Evolutionary conservation across 2,329 filamentous ascomycete species (phyloP).

Genomic region (Helotiales sp.): DNA sequence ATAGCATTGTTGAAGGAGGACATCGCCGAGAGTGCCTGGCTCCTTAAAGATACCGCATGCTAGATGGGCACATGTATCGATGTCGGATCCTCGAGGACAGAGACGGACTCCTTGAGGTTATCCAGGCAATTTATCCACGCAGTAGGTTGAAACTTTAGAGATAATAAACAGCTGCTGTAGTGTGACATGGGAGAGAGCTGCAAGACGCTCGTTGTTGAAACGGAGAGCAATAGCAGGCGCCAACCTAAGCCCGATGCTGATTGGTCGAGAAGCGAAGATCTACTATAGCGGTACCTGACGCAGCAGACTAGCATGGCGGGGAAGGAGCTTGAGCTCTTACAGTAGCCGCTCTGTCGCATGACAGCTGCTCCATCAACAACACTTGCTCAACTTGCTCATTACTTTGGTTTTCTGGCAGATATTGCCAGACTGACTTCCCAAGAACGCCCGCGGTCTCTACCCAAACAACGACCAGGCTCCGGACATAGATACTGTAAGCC

Average conservation of each 20-base stretch:
- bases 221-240: too few species aligned
- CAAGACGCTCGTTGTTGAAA: not conserved
- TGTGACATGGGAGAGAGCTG: too few species aligned
- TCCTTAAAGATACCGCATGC: too few species aligned
- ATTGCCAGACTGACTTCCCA: constrained; percentile 16
- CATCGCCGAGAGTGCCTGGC: too few species aligned
- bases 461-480: constrained; percentile 4
- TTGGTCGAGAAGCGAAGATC: too few species aligned
- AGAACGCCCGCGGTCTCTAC: constrained; percentile 5
- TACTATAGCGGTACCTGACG: not conserved
- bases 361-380: constrained; percentile 3
- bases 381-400: not conserved
- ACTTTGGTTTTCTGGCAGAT: constrained; percentile 8
- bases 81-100: too few species aligned
- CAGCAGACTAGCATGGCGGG: not conserved
- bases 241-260: not conserved
- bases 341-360: not conserved
- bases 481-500: not conserved
- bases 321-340: constrained; percentile 23
- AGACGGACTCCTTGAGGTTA: too few species aligned
- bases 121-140: too few species aligned
- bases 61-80: too few species aligned
- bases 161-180: too few species aligned
- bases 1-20: too few species aligned
- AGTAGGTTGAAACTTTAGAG: too few species aligned